Base-by-base conservation (phyloP, 805 yeast genomes). In the Candida ipomoeae region DNA sequence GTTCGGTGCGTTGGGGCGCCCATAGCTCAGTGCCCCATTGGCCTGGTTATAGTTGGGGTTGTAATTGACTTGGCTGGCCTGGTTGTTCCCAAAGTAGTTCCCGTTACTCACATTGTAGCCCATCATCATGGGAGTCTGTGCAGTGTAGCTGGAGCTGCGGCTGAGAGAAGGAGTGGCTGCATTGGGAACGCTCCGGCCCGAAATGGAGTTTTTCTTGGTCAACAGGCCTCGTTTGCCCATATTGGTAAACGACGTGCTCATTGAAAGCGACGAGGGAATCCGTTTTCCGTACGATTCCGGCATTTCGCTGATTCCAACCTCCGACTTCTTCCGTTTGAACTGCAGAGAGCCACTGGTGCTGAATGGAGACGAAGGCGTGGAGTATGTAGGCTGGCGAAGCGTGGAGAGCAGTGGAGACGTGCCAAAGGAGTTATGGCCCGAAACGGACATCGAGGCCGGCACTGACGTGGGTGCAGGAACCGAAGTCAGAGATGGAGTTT, bases 281-380 rank as follows among this genome's bases (percentile, higher is more conserved):
- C 66, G 53, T 26, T 60, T 60, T n/a, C 59, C 61, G 13, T 55
- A 55, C 1, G 65, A 59, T 7, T 62, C 64, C 4, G 54, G 48
- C 41, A 54, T 31, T 7, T 54, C 66, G 5, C 57, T 47, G n/a
- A 66, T 58, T 48, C 61, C 68, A 18, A 67, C 53, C 40, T 72
- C 77, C 0, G 74, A 65, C 60, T 71, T 73, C 50, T 72, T 73
- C n/a, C 78, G 53, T 58, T 73, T 73, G 55, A 71, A 73, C 46
- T 63, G 72, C 57, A 67, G 71, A 44, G 56, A 49, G 5, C 56
- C 53, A 35, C 50, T 49, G 21, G 58, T 54, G 47, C 58, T 54
- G 36, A 52, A 57, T 5, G 61, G 61, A 13, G 58, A 54, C 2
- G 56, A 52, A 0, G 61, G 59, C 2, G 45, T 51, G 18, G 61